phyloP scores from a whole-genome alignment of 2,329 filamentous ascomycete genomes.

The Sporothrix luriei region DNA sequence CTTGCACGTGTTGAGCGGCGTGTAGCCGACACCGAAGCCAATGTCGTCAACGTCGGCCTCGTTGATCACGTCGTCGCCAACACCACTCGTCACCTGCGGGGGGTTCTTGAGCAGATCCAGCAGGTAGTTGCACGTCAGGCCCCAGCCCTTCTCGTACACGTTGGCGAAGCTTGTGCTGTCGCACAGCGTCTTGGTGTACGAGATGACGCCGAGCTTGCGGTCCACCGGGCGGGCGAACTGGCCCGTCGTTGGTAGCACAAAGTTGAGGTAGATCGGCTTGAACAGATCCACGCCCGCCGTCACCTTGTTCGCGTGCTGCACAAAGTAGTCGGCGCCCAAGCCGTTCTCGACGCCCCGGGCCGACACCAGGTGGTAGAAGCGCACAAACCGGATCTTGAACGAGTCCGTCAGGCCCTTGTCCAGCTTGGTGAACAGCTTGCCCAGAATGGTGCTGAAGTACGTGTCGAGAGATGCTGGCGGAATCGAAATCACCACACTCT shows the following conservation, averaged over 20 bases:
- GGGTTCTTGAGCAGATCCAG: conserved; percentile 88
- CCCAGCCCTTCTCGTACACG: conserved; percentile 87
- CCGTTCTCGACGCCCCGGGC: conserved; percentile 72
- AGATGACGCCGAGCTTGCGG: conserved; percentile 90
- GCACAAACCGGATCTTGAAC: conserved; percentile 82
- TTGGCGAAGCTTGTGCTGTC: conserved; percentile 82
- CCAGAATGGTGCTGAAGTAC: conserved; percentile 79
- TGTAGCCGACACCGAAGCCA: conserved; percentile 92
- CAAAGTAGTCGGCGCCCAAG: conserved; percentile 91
- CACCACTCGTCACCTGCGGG: conserved; percentile 65
- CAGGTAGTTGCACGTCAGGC: conserved; percentile 83
- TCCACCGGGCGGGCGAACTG: conserved; percentile 85
- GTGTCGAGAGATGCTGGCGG: conserved; percentile 70
- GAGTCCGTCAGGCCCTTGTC: conserved; percentile 71
- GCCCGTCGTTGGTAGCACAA: conserved; percentile 86
- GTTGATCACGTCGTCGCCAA: conserved; percentile 73
- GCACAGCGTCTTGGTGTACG: conserved; percentile 87
- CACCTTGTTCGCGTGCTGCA: conserved; percentile 77
- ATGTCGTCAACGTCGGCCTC: conserved; percentile 95
- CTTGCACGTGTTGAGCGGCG: conserved; percentile 87
- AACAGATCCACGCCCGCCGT: conserved; percentile 71
- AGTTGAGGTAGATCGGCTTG: conserved; percentile 77
- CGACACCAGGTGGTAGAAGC: conserved; percentile 91
- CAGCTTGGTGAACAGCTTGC: conserved; percentile 77
- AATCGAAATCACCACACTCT: conserved; percentile 73